phyloP scores from a whole-genome alignment of 495 filamentous ascomycete genomes.

The Hyaloscypha variabilis region DNA sequence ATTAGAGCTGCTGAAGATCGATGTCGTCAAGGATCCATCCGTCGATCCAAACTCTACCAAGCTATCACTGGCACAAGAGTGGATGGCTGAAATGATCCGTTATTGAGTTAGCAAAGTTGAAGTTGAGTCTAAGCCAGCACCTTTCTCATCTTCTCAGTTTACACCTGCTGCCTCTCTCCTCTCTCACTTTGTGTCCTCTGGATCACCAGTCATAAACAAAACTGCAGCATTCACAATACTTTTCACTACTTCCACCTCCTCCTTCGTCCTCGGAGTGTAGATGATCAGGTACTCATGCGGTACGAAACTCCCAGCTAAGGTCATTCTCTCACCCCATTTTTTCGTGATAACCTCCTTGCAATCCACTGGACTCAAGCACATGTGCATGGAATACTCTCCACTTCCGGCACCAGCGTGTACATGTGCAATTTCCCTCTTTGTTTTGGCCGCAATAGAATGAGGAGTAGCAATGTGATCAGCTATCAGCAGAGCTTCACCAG shows the following conservation, averaged over 20 bases:
- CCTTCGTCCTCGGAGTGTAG: conserved; percentile 28
- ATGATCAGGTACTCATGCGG: conserved; percentile 28
- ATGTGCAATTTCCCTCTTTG: conserved; percentile 27
- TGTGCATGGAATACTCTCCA: conserved; percentile 24
- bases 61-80: too few species aligned
- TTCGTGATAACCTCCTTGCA: conserved; percentile 28
- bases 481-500: conserved; percentile 24
- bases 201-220: conserved; percentile 27
- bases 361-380: conserved; percentile 24
- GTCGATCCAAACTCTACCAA: too few species aligned
- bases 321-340: conserved; percentile 28
- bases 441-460: conserved; percentile 19
- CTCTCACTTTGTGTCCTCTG: too few species aligned
- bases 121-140: too few species aligned
- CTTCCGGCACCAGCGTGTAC: conserved; percentile 15
- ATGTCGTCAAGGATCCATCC: too few species aligned
- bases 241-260: conserved; percentile 25
- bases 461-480: conserved; percentile 19
- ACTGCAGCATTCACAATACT: conserved; percentile 26
- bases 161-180: too few species aligned
- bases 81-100: too few species aligned
- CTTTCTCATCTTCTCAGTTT: too few species aligned
- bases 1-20: too few species aligned
- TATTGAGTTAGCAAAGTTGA: too few species aligned
- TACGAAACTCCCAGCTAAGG: conserved; percentile 21